Percentiles rank a stretch among this genome's conserved stretches.
These are phyloP conservation scores for Ophiostoma sp. DNA, from an alignment of 2,329 filamentous ascomycete species.

Conservation along the genomic window DNA sequence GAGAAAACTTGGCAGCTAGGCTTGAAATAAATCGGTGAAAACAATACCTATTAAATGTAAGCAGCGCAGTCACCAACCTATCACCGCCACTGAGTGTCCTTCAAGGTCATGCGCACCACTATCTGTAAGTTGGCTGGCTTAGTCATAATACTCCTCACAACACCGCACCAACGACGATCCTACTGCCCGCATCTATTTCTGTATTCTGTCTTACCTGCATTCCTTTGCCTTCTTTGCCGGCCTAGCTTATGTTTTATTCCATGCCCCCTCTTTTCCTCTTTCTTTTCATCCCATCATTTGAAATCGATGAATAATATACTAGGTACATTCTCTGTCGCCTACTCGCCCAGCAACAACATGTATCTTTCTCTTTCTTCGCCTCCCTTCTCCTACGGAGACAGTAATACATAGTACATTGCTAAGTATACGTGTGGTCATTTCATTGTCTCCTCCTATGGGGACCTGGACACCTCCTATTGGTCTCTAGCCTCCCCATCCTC, in stretches of 20 bases:
- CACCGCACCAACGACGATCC: not conserved
- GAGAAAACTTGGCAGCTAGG: slow-evolving; percentile 8
- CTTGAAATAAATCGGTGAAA: not conserved
- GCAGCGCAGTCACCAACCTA: not conserved
- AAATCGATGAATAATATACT: not conserved
- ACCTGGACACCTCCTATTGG: not conserved
- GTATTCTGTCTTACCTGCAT: not conserved
- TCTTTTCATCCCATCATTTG: too few species aligned
- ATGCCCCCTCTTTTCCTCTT: not conserved
- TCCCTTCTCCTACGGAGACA: not conserved
- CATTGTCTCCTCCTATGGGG: not conserved
- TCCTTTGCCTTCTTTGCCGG: slow-evolving; percentile 10
- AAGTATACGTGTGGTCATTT: not conserved
- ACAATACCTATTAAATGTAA: not conserved
- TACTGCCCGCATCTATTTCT: not conserved
- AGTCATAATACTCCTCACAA: too few species aligned
- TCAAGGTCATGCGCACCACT: too few species aligned
- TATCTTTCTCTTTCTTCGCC: not conserved
- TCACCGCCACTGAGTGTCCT: too few species aligned
- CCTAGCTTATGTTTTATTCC: not conserved
- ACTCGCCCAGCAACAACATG: not conserved
- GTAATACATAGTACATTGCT: too few species aligned
- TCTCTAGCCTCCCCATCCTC: not conserved
- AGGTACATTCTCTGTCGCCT: not conserved
- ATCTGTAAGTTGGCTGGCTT: not conserved